Conservation (phyloP, 305 asterid species). For the Andrographis paniculata region DNA sequence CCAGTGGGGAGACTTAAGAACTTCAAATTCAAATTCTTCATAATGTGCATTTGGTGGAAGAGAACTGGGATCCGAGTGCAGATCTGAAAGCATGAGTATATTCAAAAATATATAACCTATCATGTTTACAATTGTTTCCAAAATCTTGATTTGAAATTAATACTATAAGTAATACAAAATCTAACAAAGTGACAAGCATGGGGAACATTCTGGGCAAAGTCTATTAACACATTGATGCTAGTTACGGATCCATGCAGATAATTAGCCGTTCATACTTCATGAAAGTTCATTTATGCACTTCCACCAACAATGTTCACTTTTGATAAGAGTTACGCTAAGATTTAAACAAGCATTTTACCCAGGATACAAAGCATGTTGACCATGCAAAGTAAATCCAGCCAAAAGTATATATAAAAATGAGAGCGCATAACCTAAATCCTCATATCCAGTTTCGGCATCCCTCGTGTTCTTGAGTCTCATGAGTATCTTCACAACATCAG, state of each 20-base stretch:
- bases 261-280: conserved; percentile 6
- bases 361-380: neutral
- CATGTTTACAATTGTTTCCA: conserved; percentile 1
- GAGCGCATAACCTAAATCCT: conserved; percentile 35
- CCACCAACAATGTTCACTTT: conserved; percentile 6
- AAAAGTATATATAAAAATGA: conserved; percentile 10
- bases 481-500: conserved; percentile 36
- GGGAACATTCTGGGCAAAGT: conserved; percentile 7
- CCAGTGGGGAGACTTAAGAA: conserved; percentile 47
- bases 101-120: neutral
- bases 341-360: neutral
- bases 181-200: neutral
- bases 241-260: neutral
- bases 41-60: conserved; percentile 30
- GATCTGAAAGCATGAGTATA: conserved; percentile 9
- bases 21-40: conserved; percentile 41
- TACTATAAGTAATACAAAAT: conserved; percentile 1
- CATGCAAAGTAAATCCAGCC: conserved; percentile 1
- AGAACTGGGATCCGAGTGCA: conserved; percentile 10
- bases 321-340: conserved; percentile 2
- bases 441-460: conserved; percentile 19
- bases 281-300: conserved; percentile 6
- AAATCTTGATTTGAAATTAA: neutral
- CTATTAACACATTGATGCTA: neutral
- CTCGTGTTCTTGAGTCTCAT: conserved; percentile 27